Conservation (phyloP, 2,329 filamentous ascomycete species). For the Botrytis fragariae region DNA sequence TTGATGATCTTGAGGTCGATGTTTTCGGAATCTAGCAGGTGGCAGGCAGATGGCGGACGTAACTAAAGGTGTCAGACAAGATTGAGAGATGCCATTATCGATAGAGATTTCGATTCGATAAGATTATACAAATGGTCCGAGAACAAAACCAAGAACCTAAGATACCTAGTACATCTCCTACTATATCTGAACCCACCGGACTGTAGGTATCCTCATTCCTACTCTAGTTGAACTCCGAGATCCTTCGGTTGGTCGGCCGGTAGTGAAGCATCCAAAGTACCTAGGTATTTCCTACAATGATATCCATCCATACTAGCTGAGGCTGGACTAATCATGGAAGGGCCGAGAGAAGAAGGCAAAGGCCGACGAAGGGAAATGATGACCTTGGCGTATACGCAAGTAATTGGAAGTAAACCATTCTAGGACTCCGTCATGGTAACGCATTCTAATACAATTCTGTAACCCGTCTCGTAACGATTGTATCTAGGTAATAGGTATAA, state of each 20-base stretch:
- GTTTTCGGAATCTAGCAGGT: neutral
- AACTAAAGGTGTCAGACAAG: neutral
- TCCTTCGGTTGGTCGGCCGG: neutral
- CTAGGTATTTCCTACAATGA: neutral
- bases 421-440: neutral
- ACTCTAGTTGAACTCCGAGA: neutral
- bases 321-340: neutral
- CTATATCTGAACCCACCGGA: neutral
- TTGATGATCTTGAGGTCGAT: neutral
- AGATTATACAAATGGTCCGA: neutral
- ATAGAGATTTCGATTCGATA: slow-evolving; percentile 1
- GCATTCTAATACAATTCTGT: neutral
- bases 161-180: neutral
- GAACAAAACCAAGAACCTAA: neutral
- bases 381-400: neutral
- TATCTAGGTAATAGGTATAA: neutral
- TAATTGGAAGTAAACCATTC: neutral
- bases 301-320: neutral
- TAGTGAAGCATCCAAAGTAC: neutral
- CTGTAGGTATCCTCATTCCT: neutral
- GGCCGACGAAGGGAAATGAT: neutral
- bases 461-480: slow-evolving; percentile 2
- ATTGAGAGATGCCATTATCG: neutral
- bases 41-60: neutral
- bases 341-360: neutral